Conservation (phyloP, 306 rosid species). For the Vigna hirtella region DNA sequence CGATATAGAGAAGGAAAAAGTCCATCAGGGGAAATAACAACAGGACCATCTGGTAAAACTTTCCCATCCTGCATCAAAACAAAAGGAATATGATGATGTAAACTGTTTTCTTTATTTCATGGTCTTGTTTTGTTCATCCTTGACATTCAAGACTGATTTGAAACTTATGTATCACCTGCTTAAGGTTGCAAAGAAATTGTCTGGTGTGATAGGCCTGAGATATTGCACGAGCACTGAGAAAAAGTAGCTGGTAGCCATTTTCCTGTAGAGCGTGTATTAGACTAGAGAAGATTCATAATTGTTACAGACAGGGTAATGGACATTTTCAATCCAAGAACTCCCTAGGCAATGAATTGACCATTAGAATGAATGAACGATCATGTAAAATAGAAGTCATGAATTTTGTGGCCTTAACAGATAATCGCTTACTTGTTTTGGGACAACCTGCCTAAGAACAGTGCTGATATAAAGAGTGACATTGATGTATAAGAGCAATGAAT, state of each 20-base stretch:
- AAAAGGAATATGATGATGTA: constrained; percentile 53
- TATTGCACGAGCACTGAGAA: constrained; percentile 96
- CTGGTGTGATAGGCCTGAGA: constrained; percentile 91
- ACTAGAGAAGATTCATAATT: constrained; percentile 25
- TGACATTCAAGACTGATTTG: constrained; percentile 36
- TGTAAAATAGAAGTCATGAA: constrained; percentile 8
- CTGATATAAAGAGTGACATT: constrained; percentile 5
- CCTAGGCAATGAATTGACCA: constrained; percentile 24
- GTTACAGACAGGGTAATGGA: constrained; percentile 30
- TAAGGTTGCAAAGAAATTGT: constrained; percentile 87
- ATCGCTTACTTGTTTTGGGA: constrained; percentile 29
- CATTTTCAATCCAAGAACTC: constrained; percentile 32
- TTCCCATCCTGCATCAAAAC: constrained; percentile 76
- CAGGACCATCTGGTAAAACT: constrained; percentile 96
- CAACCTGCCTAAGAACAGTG: constrained; percentile 28
- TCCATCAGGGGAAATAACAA: constrained; percentile 96
- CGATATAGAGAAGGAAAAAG: constrained; percentile 92
- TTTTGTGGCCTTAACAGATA: constrained; percentile 40
- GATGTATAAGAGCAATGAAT: constrained; percentile 1
- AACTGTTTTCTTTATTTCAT: not conserved
- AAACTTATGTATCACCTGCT: constrained; percentile 69
- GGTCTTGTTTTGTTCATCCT: constrained; percentile 45
- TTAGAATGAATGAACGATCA: not conserved
- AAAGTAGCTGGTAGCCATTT: constrained; percentile 91
- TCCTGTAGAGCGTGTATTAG: constrained; percentile 60